Conservation (phyloP, 225 moss, liverwort and hornwort species). For the Marchantia polymorpha region DNA sequence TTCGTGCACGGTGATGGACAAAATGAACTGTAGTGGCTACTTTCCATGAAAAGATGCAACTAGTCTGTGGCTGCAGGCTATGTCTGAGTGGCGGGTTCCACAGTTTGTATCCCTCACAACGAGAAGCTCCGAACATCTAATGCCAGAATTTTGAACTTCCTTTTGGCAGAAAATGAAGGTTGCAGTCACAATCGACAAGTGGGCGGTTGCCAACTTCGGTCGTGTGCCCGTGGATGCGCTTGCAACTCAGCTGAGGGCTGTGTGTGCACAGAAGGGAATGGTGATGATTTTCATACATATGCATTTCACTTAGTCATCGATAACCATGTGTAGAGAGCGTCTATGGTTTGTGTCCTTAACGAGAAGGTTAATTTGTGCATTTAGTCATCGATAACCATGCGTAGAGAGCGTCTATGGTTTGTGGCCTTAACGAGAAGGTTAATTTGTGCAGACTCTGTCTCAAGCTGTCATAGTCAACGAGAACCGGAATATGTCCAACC, state of each 20-base stretch:
- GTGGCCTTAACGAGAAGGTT: not conserved
- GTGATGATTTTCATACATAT: slow-evolving; percentile 25
- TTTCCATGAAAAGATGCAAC: too few species aligned
- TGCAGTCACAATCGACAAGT: slow-evolving; percentile 44
- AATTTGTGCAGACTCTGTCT: slow-evolving; percentile 35
- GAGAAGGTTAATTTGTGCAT: slow-evolving; percentile 14
- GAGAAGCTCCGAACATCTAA: too few species aligned
- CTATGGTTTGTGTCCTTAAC: not conserved
- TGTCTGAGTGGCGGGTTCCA: too few species aligned
- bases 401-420: not conserved
- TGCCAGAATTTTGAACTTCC: too few species aligned
- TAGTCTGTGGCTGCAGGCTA: too few species aligned
- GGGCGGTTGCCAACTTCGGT: slow-evolving; percentile 76
- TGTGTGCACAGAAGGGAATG: slow-evolving; percentile 64
- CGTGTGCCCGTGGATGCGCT: slow-evolving; percentile 38
- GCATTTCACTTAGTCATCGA: not conserved
- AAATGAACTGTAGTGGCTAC: too few species aligned
- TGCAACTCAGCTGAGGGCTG: slow-evolving; percentile 45
- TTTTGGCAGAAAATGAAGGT: slow-evolving; percentile 52
- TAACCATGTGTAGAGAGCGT: too few species aligned
- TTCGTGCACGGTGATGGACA: not conserved
- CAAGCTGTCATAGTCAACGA: slow-evolving; percentile 50
- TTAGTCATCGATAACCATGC: not conserved
- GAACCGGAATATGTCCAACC: slow-evolving; percentile 36
- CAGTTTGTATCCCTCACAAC: too few species aligned